Evolutionary conservation across 257 asterid species (phyloP).

Genomic region (Solanum appendiculatum): DNA sequence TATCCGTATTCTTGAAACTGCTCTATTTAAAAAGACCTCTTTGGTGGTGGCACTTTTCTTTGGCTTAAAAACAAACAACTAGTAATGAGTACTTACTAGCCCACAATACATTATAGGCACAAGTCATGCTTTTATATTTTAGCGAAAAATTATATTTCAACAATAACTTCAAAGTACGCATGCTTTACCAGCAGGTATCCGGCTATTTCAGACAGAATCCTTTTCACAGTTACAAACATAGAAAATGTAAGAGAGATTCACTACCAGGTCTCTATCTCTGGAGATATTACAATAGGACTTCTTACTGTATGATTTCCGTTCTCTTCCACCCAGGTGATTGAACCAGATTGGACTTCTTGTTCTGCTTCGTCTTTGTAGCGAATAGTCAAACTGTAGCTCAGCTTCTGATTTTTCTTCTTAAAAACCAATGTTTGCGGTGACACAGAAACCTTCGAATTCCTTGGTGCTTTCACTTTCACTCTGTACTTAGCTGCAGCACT

Average conservation of each 20-base stretch:
- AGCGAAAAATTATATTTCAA: background rate
- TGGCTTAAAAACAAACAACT: background rate
- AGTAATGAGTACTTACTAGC: background rate
- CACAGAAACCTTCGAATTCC: background rate
- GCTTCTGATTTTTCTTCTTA: slow-evolving; percentile 4
- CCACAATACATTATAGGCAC: background rate
- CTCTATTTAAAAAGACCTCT: background rate
- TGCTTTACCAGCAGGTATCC: background rate
- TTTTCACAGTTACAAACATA: background rate
- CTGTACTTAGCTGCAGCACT: background rate
- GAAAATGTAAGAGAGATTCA: background rate
- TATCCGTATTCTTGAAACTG: background rate
- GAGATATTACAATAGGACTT: slow-evolving; percentile 36
- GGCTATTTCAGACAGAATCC: background rate
- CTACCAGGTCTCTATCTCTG: background rate
- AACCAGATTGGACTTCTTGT: slow-evolving; percentile 19
- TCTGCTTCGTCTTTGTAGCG: background rate
- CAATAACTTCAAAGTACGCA: background rate
- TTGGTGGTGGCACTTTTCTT: background rate
- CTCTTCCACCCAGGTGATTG: slow-evolving; percentile 35
- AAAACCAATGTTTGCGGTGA: background rate
- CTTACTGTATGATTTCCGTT: slow-evolving; percentile 26
- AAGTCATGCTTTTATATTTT: background rate
- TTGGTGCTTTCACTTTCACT: background rate
- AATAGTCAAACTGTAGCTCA: slow-evolving; percentile 2